Conservation (phyloP, 164 flowering plant genomes). For the Tetracentron sinense region DNA sequence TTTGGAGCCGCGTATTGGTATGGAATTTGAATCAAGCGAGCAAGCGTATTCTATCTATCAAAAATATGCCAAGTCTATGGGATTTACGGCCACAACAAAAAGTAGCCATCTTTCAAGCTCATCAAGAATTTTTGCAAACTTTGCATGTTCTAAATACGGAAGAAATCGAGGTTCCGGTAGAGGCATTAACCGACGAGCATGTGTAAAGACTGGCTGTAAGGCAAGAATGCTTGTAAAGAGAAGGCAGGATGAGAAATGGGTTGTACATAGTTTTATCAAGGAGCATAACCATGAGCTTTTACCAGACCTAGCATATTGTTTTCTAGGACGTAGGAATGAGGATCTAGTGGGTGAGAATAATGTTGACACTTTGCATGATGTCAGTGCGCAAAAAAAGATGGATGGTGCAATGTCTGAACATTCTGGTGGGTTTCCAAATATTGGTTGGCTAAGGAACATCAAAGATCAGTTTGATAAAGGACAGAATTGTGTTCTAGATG, state of each 20-base stretch:
- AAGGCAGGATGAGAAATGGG: conserved; percentile 50
- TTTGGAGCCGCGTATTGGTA: conserved; percentile 40
- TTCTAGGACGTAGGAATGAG: conserved; percentile 41
- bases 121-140: conserved; percentile 50
- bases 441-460: conserved; percentile 14
- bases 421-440: conserved; percentile 27
- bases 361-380: conserved; percentile 46
- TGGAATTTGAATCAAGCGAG: conserved; percentile 49
- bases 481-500: conserved; percentile 32
- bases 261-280: conserved; percentile 44
- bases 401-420: conserved; percentile 47
- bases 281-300: conserved; percentile 64
- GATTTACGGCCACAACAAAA: conserved; percentile 45
- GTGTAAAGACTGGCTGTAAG: conserved; percentile 46
- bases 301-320: conserved; percentile 51
- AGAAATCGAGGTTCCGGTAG: conserved; percentile 40
- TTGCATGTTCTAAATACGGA: conserved; percentile 62
- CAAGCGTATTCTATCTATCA: conserved; percentile 48
- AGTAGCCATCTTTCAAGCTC: conserved; percentile 53
- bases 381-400: conserved; percentile 44
- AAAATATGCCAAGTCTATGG: conserved; percentile 52
- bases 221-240: conserved; percentile 65
- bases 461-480: conserved; percentile 33
- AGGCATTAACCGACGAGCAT: conserved; percentile 36
- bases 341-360: conserved; percentile 48